Evolutionary conservation across 1,284 basidiomycete genomes (phyloP).

Genomic region (Boletus mariae): DNA sequence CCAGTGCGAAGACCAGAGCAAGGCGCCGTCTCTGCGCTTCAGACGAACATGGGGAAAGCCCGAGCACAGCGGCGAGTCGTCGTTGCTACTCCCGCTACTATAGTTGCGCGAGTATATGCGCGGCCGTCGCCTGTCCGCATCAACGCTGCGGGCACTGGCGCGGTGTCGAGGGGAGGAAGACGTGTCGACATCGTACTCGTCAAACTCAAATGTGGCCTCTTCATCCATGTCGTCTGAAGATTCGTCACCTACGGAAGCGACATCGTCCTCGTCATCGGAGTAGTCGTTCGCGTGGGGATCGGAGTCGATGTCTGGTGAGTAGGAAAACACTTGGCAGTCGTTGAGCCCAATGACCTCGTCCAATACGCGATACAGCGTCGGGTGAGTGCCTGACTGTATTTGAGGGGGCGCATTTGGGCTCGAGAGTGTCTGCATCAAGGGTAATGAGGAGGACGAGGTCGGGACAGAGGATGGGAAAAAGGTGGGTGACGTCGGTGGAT

Average conservation of each 20-base stretch:
- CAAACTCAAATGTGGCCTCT: conserved; percentile 67
- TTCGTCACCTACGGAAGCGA: conserved; percentile 58
- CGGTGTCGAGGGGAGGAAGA: conserved; percentile 37
- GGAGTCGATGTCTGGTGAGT: conserved; percentile 89
- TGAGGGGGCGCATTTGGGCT: conserved; percentile 67
- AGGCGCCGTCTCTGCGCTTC: conserved; percentile 58
- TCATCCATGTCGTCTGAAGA: conserved; percentile 56
- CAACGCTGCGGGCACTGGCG: conserved; percentile 1
- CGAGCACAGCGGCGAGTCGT: conserved; percentile 23
- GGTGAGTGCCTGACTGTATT: conserved; percentile 68
- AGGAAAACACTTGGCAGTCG: conserved; percentile 96
- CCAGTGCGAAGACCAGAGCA: conserved; percentile 96
- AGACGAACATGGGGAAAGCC: conserved; percentile 33
- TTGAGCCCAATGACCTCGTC: conserved; percentile 88
- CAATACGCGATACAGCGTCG: conserved; percentile 81
- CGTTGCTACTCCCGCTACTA: conserved; percentile 25
- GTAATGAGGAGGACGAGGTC: conserved; percentile 57
- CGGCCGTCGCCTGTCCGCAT: conserved; percentile 1
- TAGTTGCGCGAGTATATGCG: conserved; percentile 16
- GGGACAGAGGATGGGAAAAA: conserved; percentile 72
- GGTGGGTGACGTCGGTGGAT: conserved; percentile 68
- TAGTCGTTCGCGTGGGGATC: conserved; percentile 90
- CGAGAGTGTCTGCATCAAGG: conserved; percentile 50
- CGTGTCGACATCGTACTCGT: conserved; percentile 75
- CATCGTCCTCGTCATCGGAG: conserved; percentile 72